Conservation (phyloP, 257 asterid genomes). For the Ocimum tenuiflorum region DNA sequence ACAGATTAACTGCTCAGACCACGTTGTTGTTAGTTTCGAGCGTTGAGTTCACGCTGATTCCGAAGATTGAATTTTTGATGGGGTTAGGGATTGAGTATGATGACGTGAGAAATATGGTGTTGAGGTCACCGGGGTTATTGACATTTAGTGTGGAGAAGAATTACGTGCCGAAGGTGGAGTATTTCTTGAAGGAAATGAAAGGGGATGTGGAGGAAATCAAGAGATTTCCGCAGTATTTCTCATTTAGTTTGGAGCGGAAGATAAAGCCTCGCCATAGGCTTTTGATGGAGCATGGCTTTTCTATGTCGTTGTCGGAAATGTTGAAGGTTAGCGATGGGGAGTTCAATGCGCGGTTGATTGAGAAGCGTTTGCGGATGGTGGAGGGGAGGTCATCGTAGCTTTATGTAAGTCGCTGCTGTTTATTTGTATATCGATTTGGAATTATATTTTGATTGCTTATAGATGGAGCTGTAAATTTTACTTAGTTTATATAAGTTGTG, state of each 20-base stretch:
- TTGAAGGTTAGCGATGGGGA: constrained; percentile 78
- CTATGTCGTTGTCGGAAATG: constrained; percentile 52
- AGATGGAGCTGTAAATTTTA: neutral
- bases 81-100: constrained; percentile 48
- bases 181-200: constrained; percentile 62
- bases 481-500: no score
- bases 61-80: constrained; percentile 54
- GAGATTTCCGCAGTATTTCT: constrained; percentile 83
- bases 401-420: constrained; percentile 20
- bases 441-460: neutral
- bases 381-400: constrained; percentile 31
- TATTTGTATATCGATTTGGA: constrained; percentile 2
- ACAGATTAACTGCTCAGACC: constrained; percentile 49
- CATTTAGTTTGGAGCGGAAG: constrained; percentile 79
- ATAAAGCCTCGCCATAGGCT: constrained; percentile 61
- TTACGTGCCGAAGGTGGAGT: constrained; percentile 62
- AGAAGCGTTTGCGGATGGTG: constrained; percentile 40
- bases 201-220: constrained; percentile 61
- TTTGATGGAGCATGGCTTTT: constrained; percentile 50
- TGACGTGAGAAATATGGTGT: constrained; percentile 63
- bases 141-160: constrained; percentile 82
- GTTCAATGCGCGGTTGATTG: constrained; percentile 47
- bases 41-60: constrained; percentile 63
- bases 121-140: constrained; percentile 84
- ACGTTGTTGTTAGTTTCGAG: constrained; percentile 67